Evolutionary conservation across 768 basidiomycete species (phyloP).

Genomic region (Serendipita vermifera): DNA sequence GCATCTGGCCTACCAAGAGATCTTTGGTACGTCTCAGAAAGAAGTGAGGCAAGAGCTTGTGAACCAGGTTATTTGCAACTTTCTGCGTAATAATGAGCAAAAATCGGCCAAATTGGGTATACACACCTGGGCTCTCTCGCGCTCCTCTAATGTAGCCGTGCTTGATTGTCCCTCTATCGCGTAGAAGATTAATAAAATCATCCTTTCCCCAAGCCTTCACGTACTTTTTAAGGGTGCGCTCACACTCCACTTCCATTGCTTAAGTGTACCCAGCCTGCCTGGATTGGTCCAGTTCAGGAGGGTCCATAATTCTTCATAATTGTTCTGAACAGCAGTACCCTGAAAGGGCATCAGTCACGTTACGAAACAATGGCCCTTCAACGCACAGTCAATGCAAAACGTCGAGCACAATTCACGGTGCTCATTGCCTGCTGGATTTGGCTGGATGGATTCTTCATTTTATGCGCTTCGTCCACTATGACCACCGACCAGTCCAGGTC

Average conservation of each 20-base stretch:
- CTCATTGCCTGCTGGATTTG: conserved; percentile 57
- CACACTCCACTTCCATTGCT: conserved; percentile 68
- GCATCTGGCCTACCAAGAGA: conserved; percentile 66
- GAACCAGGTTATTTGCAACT: conserved; percentile 48
- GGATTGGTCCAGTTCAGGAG: conserved; percentile 89
- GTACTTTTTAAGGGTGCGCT: conserved; percentile 15
- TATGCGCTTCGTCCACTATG: conserved; percentile 83
- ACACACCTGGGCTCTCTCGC: conserved; percentile 30
- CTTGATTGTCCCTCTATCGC: conserved; percentile 52
- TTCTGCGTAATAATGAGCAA: conserved; percentile 24
- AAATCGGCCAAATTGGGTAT: background rate
- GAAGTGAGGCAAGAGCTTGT: conserved; percentile 63
- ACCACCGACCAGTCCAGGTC: conserved; percentile 58
- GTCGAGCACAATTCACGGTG: conserved; percentile 47
- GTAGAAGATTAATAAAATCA: conserved; percentile 47
- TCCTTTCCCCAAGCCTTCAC: no score
- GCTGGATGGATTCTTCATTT: conserved; percentile 65
- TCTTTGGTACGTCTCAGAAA: conserved; percentile 76
- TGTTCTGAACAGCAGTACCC: conserved; percentile 65
- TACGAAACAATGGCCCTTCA: background rate
- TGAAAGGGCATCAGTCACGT: background rate
- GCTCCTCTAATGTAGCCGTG: conserved; percentile 48
- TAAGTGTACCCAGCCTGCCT: conserved; percentile 52
- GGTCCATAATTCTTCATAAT: conserved; percentile 83
- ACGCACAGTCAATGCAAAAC: conserved; percentile 82